Evolutionary conservation across 495 filamentous ascomycete species (phyloP).

Genomic region (Terfezia boudieri): DNA sequence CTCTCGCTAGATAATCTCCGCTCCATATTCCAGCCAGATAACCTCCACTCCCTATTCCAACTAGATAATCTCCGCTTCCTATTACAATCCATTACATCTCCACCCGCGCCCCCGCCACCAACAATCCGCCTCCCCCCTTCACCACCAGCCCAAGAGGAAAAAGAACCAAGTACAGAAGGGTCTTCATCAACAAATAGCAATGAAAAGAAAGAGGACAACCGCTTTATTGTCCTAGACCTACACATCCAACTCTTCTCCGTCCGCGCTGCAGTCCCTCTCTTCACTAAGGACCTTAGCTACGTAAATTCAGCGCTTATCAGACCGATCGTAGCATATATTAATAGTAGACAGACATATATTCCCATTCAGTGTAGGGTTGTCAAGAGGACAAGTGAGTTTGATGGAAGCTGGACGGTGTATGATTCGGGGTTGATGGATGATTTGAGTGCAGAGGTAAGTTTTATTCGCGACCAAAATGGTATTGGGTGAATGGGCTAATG

Average conservation of each 20-base stretch:
- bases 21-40: not conserved
- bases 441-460: slow-evolving; percentile 55
- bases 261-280: slow-evolving; percentile 72
- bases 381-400: slow-evolving; percentile 68
- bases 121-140: slow-evolving; percentile 8
- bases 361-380: slow-evolving; percentile 86
- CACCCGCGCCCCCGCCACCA: slow-evolving; percentile 1
- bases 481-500: not conserved
- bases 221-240: slow-evolving; percentile 73
- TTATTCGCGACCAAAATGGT: not conserved
- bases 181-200: slow-evolving; percentile 2
- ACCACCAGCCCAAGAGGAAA: slow-evolving; percentile 6
- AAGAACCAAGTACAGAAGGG: slow-evolving; percentile 14
- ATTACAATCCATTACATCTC: not conserved
- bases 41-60: too few species aligned
- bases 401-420: slow-evolving; percentile 86
- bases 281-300: slow-evolving; percentile 71
- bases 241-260: slow-evolving; percentile 81
- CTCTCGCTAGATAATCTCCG: not conserved
- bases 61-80: not conserved
- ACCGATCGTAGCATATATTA: slow-evolving; percentile 98
- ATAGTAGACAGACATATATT: slow-evolving; percentile 77
- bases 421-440: slow-evolving; percentile 93
- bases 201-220: slow-evolving; percentile 27
- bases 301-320: slow-evolving; percentile 87